A percentile compares a stretch with the other conserved stretches of the same genome.
Conservation (phyloP, 495 filamentous ascomycete genomes). For the Aspergillus hancockii region DNA sequence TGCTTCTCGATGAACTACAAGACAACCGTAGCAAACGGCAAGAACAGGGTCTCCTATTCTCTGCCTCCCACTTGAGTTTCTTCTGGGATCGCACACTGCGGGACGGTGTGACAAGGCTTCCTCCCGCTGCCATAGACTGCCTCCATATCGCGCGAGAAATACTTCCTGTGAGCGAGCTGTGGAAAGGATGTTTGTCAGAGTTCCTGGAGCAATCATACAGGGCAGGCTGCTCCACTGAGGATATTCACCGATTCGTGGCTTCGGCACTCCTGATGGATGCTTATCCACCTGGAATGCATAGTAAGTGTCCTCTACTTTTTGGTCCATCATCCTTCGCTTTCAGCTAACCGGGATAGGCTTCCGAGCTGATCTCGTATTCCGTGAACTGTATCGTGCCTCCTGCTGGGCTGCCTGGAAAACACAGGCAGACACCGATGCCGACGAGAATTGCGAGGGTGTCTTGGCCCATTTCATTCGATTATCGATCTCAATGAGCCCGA, state of each 20-base stretch:
- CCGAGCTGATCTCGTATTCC: too few relatives aligned
- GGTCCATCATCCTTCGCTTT: too few relatives aligned
- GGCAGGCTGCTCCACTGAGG: neutral
- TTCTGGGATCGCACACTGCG: neutral
- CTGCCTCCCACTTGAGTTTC: slow-evolving; percentile 7
- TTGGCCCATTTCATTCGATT: too few relatives aligned
- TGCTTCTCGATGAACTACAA: neutral
- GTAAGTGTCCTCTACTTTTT: too few relatives aligned
- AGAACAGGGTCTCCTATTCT: slow-evolving; percentile 8
- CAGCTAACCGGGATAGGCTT: too few relatives aligned
- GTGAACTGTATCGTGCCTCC: too few relatives aligned
- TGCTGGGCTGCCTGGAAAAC: too few relatives aligned
- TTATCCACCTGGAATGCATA: slow-evolving; percentile 30
- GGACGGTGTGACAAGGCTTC: neutral
- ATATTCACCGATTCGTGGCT: slow-evolving; percentile 20
- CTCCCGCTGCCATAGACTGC: neutral
- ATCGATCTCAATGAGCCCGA: too few relatives aligned
- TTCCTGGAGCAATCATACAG: neutral
- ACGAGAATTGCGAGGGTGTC: too few relatives aligned
- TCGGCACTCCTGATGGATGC: slow-evolving; percentile 29
- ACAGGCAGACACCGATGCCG: too few relatives aligned
- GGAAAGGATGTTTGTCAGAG: neutral
- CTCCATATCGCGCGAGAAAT: neutral
- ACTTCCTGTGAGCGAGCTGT: neutral
- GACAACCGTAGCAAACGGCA: neutral